Evolutionary conservation across 2,329 filamentous ascomycete genomes (phyloP).

Genomic region (Ascochyta pisi): DNA sequence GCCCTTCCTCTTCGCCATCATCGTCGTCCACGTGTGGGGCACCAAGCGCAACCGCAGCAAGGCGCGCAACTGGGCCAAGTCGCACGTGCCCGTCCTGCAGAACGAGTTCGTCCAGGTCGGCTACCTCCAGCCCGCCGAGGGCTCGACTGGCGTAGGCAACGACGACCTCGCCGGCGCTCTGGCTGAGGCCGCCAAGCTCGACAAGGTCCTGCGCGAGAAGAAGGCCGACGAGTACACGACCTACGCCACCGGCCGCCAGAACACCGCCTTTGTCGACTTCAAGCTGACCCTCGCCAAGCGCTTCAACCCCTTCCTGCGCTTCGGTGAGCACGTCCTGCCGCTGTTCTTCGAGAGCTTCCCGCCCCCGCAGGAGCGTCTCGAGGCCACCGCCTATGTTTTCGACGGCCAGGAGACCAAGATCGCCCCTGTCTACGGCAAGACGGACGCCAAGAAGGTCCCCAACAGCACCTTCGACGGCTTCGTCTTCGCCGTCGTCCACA

Average conservation of each 20-base stretch:
- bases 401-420: conserved; percentile 87
- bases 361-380: conserved; percentile 73
- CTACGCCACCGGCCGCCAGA: conserved; percentile 91
- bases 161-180: conserved; percentile 45
- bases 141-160: conserved; percentile 55
- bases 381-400: conserved; percentile 84
- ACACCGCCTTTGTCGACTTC: conserved; percentile 88
- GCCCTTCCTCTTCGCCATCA: conserved; percentile 73
- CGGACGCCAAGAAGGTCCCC: conserved; percentile 66
- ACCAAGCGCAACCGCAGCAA: conserved; percentile 79
- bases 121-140: conserved; percentile 62
- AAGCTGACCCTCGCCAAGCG: conserved; percentile 82
- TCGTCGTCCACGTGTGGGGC: conserved; percentile 82
- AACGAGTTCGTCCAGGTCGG: conserved; percentile 89
- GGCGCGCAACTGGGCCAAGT: conserved; percentile 79
- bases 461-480: conserved; percentile 82
- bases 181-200: conserved; percentile 56
- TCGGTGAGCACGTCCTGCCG: conserved; percentile 72
- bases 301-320: conserved; percentile 76
- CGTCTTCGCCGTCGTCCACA: conserved; percentile 95
- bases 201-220: conserved; percentile 80
- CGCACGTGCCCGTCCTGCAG: conserved; percentile 73
- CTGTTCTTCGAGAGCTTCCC: conserved; percentile 82
- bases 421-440: conserved; percentile 69
- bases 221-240: conserved; percentile 83